These are phyloP conservation scores for Phanerodontia chrysosporium DNA, from an alignment of 768 basidiomycete species.

Conservation along the genomic window DNA sequence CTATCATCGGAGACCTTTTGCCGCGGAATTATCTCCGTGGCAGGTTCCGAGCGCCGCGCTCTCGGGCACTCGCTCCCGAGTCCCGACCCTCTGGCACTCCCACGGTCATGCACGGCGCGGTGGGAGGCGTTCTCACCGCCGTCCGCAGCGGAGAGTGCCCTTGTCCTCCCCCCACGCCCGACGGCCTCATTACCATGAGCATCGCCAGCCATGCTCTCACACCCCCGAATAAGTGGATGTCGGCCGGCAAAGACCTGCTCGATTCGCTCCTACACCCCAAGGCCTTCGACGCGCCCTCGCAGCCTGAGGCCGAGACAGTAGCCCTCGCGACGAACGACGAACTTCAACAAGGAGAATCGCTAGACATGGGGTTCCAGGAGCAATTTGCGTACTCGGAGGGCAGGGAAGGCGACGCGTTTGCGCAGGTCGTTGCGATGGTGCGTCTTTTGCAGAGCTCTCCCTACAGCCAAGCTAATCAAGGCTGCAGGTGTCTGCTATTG, in stretches of 20 bases:
- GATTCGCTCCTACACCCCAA: background rate
- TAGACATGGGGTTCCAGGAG: background rate
- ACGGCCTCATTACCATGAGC: background rate
- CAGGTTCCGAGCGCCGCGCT: background rate
- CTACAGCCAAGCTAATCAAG: background rate
- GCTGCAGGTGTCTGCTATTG: background rate
- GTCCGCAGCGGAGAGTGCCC: background rate
- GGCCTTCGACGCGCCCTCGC: background rate
- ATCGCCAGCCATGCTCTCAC: background rate
- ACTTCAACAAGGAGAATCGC: background rate
- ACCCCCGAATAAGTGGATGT: background rate
- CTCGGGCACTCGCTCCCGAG: background rate
- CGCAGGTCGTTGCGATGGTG: slow-evolving; percentile 11
- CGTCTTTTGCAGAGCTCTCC: background rate
- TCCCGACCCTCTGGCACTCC: background rate
- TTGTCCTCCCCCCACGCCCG: background rate
- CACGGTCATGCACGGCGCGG: background rate
- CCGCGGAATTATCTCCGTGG: background rate
- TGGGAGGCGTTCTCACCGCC: background rate
- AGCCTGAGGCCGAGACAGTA: background rate
- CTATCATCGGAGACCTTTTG: background rate
- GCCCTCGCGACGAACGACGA: background rate
- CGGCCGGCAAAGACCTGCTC: background rate
- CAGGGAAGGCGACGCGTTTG: slow-evolving; percentile 5
- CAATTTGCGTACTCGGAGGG: background rate